Evolutionary conservation across 2,329 filamentous ascomycete species (phyloP).

Genomic region (Exophiala oligosperma): DNA sequence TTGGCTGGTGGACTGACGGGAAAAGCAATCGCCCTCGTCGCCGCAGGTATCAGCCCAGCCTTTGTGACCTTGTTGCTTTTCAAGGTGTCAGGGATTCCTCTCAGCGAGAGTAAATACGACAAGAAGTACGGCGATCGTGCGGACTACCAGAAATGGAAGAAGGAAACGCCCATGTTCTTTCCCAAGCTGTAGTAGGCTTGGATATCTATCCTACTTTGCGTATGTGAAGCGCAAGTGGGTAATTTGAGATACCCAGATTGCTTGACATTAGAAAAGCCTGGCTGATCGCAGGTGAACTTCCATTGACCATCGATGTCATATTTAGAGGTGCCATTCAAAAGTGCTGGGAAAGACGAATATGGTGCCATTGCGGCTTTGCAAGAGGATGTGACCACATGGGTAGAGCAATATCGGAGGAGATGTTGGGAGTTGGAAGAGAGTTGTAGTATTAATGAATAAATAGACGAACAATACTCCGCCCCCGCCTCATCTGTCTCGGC

Average conservation of each 20-base stretch:
- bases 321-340: too few relatives aligned
- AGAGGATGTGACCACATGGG: too few relatives aligned
- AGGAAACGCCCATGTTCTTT: slow-evolving; percentile 64
- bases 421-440: too few relatives aligned
- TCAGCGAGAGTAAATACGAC: slow-evolving; percentile 71
- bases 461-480: too few relatives aligned
- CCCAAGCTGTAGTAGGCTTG: slow-evolving; percentile 54
- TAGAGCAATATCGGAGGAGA: too few relatives aligned
- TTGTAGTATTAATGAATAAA: too few relatives aligned
- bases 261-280: too few relatives aligned
- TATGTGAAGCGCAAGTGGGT: background rate
- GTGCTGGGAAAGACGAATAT: too few relatives aligned
- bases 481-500: too few relatives aligned
- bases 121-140: slow-evolving; percentile 61
- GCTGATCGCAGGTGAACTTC: too few relatives aligned
- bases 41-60: slow-evolving; percentile 61
- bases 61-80: slow-evolving; percentile 65
- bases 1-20: slow-evolving; percentile 47
- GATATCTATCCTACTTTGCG: background rate
- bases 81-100: slow-evolving; percentile 63
- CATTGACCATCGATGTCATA: too few relatives aligned
- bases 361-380: too few relatives aligned
- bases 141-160: slow-evolving; percentile 69
- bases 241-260: slow-evolving; percentile 44
- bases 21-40: slow-evolving; percentile 45